Percentiles rank a stretch among this genome's conserved stretches.
Conservation (phyloP, 305 asterid genomes). For the Fraxinus dipetala region DNA sequence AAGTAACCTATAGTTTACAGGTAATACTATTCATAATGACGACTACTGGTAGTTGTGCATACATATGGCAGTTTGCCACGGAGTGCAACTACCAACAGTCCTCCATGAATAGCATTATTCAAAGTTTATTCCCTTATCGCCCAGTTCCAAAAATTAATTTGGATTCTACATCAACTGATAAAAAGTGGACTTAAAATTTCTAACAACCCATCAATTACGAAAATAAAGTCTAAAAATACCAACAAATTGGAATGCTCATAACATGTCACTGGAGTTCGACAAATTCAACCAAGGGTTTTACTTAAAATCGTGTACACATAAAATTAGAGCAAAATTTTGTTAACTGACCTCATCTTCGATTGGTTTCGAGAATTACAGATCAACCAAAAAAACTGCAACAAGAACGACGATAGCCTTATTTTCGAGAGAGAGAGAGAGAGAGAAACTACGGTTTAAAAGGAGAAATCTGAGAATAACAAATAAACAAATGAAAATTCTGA, state of each 20-base stretch:
- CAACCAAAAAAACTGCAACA: slow-evolving; percentile 1
- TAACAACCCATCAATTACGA: background rate
- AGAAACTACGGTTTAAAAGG: background rate
- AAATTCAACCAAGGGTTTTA: slow-evolving; percentile 13
- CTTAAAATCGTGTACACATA: background rate
- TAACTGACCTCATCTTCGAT: slow-evolving; percentile 34
- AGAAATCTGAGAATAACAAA: background rate
- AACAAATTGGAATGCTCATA: background rate
- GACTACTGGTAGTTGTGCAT: too few species aligned
- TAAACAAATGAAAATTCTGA: background rate
- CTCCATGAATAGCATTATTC: too few species aligned
- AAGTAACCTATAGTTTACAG: background rate
- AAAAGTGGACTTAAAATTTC: background rate
- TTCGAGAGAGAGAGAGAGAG: background rate
- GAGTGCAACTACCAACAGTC: too few species aligned
- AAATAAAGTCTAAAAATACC: background rate
- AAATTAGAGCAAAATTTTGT: background rate
- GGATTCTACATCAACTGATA: background rate
- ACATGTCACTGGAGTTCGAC: background rate
- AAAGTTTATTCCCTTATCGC: background rate
- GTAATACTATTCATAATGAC: too few species aligned
- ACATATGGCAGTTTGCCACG: too few species aligned
- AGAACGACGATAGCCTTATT: background rate
- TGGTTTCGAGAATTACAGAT: slow-evolving; percentile 12
- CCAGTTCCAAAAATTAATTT: background rate